Conservation (phyloP, 177 flowering plant genomes). For the Telopea speciosissima region DNA sequence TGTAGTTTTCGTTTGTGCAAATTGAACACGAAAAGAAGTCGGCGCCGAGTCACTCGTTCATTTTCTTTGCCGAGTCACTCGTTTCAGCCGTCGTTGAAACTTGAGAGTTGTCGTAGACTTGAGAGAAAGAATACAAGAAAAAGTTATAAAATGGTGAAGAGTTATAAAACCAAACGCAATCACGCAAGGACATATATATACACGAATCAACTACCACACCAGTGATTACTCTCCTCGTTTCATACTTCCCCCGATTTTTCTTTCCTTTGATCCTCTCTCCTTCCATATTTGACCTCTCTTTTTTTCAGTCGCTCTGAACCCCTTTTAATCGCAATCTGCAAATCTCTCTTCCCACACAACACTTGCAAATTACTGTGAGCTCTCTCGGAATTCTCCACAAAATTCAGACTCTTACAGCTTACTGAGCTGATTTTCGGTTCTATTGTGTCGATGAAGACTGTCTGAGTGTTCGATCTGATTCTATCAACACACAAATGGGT, state of each 20-base stretch:
- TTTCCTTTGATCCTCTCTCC: neutral
- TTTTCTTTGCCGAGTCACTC: too few relatives aligned
- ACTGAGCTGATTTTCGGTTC: neutral
- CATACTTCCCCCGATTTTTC: neutral
- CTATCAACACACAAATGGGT: constrained; percentile 19
- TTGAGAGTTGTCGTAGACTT: too few relatives aligned
- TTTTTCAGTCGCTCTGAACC: neutral
- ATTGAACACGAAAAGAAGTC: too few relatives aligned
- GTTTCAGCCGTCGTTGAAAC: too few relatives aligned
- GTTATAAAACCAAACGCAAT: neutral
- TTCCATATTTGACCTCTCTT: neutral
- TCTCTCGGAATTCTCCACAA: neutral
- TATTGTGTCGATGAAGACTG: neutral
- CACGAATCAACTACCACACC: too few relatives aligned
- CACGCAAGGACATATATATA: too few relatives aligned
- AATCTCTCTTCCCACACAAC: too few relatives aligned
- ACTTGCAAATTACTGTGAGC: neutral
- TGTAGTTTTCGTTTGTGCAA: too few relatives aligned
- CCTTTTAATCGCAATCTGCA: too few relatives aligned
- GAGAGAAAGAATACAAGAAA: too few relatives aligned
- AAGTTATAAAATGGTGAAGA: too few relatives aligned
- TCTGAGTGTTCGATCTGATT: constrained; percentile 5
- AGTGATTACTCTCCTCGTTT: neutral
- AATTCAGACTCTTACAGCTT: neutral
- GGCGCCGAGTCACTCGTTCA: too few relatives aligned